A percentile compares a stretch with the other conserved stretches of the same genome.
These are phyloP conservation scores for Anthoceros angustus DNA, from an alignment of 225 moss, liverwort and hornwort genomes.

Conservation along the genomic window DNA sequence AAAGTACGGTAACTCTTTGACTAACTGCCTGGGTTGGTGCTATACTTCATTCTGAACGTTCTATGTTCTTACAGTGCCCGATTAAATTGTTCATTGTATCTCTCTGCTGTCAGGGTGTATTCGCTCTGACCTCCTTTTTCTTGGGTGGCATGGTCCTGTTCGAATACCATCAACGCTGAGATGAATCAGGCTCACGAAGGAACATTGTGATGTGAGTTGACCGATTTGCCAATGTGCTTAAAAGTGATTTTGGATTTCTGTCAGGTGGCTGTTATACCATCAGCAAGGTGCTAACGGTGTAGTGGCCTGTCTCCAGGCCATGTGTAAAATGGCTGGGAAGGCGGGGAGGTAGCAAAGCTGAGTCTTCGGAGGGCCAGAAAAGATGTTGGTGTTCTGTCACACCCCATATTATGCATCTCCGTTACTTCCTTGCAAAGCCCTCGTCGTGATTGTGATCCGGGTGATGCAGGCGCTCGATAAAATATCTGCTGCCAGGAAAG, in stretches of 20 bases:
- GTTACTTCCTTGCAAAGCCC: background rate
- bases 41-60: background rate
- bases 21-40: too few species aligned
- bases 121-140: background rate
- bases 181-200: constrained; percentile 64
- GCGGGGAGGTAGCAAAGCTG: constrained; percentile 71
- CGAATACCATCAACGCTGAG: background rate
- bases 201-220: constrained; percentile 61
- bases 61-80: background rate
- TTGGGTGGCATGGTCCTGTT: constrained; percentile 13
- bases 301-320: constrained; percentile 23
- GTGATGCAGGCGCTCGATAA: constrained; percentile 48
- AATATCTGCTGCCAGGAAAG: constrained; percentile 19
- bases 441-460: background rate
- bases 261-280: background rate
- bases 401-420: background rate
- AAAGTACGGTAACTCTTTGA: constrained; percentile 33
- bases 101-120: background rate
- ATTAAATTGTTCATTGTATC: background rate
- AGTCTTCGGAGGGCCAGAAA: constrained; percentile 79
- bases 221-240: background rate
- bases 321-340: constrained; percentile 76
- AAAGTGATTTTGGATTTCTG: background rate
- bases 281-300: background rate
- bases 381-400: constrained; percentile 34